These are phyloP conservation scores for Amoeboaphelidium occidentale DNA, from an alignment of 371 early-diverging fungal species.

Conservation along the genomic window DNA sequence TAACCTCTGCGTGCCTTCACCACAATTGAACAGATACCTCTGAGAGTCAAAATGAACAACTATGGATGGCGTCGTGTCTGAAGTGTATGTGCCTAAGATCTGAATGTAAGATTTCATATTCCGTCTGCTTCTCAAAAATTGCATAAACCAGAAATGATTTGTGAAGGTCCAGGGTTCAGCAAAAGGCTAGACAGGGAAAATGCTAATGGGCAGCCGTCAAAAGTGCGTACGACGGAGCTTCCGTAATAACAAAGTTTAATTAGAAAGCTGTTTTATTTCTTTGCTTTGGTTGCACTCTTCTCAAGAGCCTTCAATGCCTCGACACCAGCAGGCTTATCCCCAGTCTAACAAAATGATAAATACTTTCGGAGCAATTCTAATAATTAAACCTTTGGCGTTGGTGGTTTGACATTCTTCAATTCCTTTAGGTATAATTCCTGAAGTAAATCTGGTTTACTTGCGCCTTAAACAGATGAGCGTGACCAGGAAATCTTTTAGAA, in stretches of 20 bases:
- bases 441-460: background rate
- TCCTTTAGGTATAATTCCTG: background rate
- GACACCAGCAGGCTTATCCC: background rate
- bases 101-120: slow-evolving; percentile 54
- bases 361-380: no score
- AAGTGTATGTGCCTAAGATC: slow-evolving; percentile 38
- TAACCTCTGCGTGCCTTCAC: slow-evolving; percentile 75
- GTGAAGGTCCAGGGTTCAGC: no score
- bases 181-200: no score
- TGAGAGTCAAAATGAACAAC: slow-evolving; percentile 48
- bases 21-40: slow-evolving; percentile 79
- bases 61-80: slow-evolving; percentile 42
- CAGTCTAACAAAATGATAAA: background rate
- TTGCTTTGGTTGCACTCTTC: no score
- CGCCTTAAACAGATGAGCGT: no score
- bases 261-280: no score
- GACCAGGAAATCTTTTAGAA: no score
- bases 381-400: no score
- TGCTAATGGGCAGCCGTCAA: no score
- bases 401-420: background rate
- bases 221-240: no score
- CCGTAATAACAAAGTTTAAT: no score
- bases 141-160: no score
- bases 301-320: background rate
- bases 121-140: background rate